Evolutionary conservation across 441 rosid genomes (phyloP).

Genomic region (Corymbia calophylla): DNA sequence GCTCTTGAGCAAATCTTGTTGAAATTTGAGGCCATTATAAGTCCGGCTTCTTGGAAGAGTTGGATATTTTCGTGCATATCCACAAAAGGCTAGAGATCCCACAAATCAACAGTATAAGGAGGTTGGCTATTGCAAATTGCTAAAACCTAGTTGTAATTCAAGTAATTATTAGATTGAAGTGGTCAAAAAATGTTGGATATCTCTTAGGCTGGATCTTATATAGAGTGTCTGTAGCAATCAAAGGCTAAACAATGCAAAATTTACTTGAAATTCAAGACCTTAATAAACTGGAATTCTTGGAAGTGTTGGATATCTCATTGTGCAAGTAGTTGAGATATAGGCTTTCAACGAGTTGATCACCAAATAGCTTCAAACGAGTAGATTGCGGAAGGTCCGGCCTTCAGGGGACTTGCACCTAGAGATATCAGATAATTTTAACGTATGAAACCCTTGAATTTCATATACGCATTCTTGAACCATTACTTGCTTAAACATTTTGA

Average conservation of each 20-base stretch:
- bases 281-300: neutral
- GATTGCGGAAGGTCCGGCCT: too few relatives aligned
- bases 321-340: too few relatives aligned
- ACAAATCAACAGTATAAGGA: neutral
- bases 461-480: too few relatives aligned
- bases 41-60: neutral
- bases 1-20: neutral
- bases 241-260: neutral
- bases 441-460: neutral
- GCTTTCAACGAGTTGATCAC: too few relatives aligned
- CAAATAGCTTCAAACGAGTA: too few relatives aligned
- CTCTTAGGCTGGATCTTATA: neutral
- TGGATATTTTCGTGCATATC: neutral
- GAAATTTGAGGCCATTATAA: neutral
- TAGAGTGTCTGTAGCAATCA: too few relatives aligned
- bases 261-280: neutral
- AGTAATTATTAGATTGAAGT: neutral
- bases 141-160: neutral
- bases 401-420: neutral
- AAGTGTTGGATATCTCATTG: neutral
- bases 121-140: neutral
- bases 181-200: too few relatives aligned
- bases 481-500: too few relatives aligned
- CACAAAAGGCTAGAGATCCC: neutral
- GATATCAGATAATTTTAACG: fast-evolving